Percentiles rank a stretch among this genome's conserved stretches.
Evolutionary conservation across 2,329 filamentous ascomycete species (phyloP).

Genomic region (Pseudogymnoascus verrucosus): DNA sequence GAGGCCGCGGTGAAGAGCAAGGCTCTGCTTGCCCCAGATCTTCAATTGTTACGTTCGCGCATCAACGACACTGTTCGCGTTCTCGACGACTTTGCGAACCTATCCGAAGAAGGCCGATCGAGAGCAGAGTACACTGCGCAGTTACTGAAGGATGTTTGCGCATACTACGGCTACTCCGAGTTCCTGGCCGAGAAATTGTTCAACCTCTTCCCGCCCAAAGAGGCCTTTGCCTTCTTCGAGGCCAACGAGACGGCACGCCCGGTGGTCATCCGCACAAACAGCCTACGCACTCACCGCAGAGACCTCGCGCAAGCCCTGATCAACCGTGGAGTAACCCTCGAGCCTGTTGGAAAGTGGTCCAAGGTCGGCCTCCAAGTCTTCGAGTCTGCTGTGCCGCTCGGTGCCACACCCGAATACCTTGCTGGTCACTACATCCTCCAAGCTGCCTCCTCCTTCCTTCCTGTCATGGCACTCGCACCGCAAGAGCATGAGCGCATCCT

Average conservation of each 20-base stretch:
- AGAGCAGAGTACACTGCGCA: constrained; percentile 82
- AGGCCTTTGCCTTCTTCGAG: constrained; percentile 97
- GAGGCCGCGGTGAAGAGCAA: constrained; percentile 50
- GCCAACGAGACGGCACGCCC: constrained; percentile 93
- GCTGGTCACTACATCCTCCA: constrained; percentile 97
- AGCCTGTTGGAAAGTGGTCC: constrained; percentile 97
- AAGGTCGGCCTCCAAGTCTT: constrained; percentile 97
- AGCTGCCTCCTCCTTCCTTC: constrained; percentile 91
- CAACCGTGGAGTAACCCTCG: constrained; percentile 90
- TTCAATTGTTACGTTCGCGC: constrained; percentile 78
- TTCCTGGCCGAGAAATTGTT: constrained; percentile 96
- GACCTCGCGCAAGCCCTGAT: constrained; percentile 90
- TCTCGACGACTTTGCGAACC: constrained; percentile 76
- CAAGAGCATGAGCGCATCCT: constrained; percentile 88
- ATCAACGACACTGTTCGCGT: constrained; percentile 93
- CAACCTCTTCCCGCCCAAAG: constrained; percentile 81
- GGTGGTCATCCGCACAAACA: constrained; percentile 95
- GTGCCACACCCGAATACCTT: constrained; percentile 94
- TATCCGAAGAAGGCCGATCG: constrained; percentile 72
- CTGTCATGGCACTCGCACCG: constrained; percentile 92
- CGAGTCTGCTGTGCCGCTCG: constrained; percentile 69
- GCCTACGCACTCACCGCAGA: constrained; percentile 64
- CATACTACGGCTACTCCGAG: constrained; percentile 92
- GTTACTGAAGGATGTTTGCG: constrained; percentile 83
- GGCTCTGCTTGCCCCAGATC: constrained; percentile 70